Evolutionary conservation across 495 filamentous ascomycete genomes (phyloP).

Genomic region (Cetradonia linearis): DNA sequence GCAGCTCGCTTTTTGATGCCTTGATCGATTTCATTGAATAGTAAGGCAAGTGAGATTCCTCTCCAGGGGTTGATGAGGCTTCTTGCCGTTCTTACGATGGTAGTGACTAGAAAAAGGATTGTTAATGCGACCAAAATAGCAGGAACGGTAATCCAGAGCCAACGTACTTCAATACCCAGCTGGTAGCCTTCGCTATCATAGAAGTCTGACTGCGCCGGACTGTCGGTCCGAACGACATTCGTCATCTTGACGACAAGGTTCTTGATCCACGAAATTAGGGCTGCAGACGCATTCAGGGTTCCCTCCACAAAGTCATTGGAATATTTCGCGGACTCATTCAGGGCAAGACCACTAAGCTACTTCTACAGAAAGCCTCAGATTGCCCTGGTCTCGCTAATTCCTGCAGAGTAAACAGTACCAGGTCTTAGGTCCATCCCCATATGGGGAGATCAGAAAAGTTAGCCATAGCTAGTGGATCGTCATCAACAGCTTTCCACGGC

Average conservation of each 20-base stretch:
- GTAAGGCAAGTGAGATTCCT: no score
- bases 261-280: slow-evolving; percentile 11
- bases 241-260: slow-evolving; percentile 9
- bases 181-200: not conserved
- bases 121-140: no score
- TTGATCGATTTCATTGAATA: no score
- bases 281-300: slow-evolving; percentile 3
- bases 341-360: not conserved
- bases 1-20: not conserved
- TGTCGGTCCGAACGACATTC: not conserved
- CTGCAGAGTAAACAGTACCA: not conserved
- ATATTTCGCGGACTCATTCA: not conserved
- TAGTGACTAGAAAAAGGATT: not conserved
- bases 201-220: not conserved
- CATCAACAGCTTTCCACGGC: no score
- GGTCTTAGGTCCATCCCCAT: not conserved
- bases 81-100: not conserved
- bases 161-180: not conserved
- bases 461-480: not conserved
- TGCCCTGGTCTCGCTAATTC: not conserved
- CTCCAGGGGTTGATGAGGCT: not conserved
- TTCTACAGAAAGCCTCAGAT: not conserved
- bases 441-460: not conserved
- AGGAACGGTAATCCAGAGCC: not conserved
- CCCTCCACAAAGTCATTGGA: slow-evolving; percentile 8